These are phyloP conservation scores for Boletus chippewaensis DNA, from an alignment of 1,284 basidiomycete species.

Conservation along the genomic window DNA sequence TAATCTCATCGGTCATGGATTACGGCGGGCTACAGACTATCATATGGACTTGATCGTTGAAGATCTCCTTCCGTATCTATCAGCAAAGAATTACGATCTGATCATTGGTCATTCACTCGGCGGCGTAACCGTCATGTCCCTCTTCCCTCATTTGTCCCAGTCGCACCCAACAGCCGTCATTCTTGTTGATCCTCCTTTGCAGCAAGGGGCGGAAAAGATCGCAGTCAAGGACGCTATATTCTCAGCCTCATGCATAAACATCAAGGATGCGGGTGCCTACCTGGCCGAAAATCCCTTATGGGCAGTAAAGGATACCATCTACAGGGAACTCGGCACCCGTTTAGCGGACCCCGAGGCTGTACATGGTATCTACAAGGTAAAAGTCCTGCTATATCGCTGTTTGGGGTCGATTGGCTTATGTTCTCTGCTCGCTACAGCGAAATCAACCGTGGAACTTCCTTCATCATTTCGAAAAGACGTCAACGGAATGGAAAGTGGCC, in stretches of 20 bases:
- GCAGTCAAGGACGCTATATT: slow-evolving; percentile 9
- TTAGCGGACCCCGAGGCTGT: slow-evolving; percentile 12
- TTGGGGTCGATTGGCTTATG: neutral
- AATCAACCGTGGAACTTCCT: too few relatives aligned
- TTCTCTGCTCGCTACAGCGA: too few relatives aligned
- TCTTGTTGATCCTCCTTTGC: slow-evolving; percentile 17
- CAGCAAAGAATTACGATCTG: slow-evolving; percentile 12
- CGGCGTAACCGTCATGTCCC: slow-evolving; percentile 12
- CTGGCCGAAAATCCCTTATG: slow-evolving; percentile 16
- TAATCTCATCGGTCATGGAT: slow-evolving; percentile 19
- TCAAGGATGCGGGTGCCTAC: slow-evolving; percentile 7
- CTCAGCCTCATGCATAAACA: slow-evolving; percentile 8
- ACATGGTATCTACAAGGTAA: slow-evolving; percentile 12
- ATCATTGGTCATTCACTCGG: slow-evolving; percentile 20
- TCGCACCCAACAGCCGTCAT: slow-evolving; percentile 11
- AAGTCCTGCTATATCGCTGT: neutral
- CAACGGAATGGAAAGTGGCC: neutral
- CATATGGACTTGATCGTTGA: slow-evolving; percentile 4
- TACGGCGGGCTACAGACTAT: slow-evolving; percentile 14
- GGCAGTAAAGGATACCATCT: slow-evolving; percentile 12
- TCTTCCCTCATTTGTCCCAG: slow-evolving; percentile 12
- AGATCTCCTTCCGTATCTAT: slow-evolving; percentile 18
- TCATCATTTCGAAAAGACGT: neutral
- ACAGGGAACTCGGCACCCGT: slow-evolving; percentile 15
- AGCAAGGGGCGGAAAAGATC: slow-evolving; percentile 8